Evolutionary conservation across 345 rosid genomes (phyloP), one percentile per base, ranked within the genome.

Genomic region (Hibiscus tridactylites): DNA sequence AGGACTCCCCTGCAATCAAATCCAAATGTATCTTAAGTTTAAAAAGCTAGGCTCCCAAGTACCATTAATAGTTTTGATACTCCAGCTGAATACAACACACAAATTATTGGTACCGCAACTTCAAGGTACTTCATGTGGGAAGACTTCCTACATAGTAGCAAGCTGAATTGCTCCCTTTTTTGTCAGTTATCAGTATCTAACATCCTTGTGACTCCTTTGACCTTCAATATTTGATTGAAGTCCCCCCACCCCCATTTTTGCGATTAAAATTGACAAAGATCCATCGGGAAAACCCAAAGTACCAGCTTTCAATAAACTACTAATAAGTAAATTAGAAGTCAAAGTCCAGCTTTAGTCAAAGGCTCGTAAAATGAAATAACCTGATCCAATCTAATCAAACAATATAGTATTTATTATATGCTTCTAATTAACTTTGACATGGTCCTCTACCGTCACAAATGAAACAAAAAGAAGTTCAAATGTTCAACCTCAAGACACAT

Each of bases 1-100:
- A 75, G 98, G 98, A 71, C 82, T 85, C 13, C 98, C 97, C 96
- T 93, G 61, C 75, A 85, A 69, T 10, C 37, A 44, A 19, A 52
- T 17, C 21, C 12, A 57, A 31, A 19, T 61, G 11, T 13, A 58
- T 65, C 17, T 52, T 2, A 8, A 44, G 31, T 31, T 24, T 35
- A 71, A 68, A 37, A 54, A 56, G 35, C 33, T 13, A 21, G 4
- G 2, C 37, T 11, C 35, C 33, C 71, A 53, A 52, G 13, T 12
- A 15, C 54, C 54, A 50, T 50, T 16, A 13, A 13, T 16, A 50
- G 54, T 50, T 50, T 50, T 50, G 54, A 50, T 13, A 50, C 54
- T 13, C 54, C 54, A 50, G 16, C 17, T 50, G 54, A 50, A 15
- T 26, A 46, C 31, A 13, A 46, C 19, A 65, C 53, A 24, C 5